phyloP scores from a whole-genome alignment of 2,329 filamentous ascomycete genomes.

The Pseudomassariella vexata region DNA sequence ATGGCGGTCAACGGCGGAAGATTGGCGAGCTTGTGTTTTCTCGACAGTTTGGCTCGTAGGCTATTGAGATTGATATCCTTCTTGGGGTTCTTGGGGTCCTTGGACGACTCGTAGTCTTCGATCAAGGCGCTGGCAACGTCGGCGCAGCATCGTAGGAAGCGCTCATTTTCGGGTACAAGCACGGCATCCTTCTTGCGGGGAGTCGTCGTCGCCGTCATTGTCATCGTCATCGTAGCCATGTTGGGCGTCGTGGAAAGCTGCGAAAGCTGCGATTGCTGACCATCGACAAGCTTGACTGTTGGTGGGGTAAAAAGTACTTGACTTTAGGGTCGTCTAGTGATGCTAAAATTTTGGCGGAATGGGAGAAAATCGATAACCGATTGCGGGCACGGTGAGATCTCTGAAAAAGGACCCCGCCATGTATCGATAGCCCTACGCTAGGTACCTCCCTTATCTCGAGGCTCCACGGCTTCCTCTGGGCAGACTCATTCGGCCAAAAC shows the following conservation, averaged over 20 bases:
- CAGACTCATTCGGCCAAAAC: too few relatives aligned
- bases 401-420: too few relatives aligned
- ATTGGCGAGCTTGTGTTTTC: conserved; percentile 84
- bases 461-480: too few relatives aligned
- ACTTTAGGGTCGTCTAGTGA: neutral
- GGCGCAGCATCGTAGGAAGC: conserved; percentile 88
- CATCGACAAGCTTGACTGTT: neutral
- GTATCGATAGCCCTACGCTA: too few relatives aligned
- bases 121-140: conserved; percentile 93
- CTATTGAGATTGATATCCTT: conserved; percentile 92
- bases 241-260: too few relatives aligned
- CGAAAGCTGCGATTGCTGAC: too few relatives aligned
- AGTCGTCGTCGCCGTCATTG: conserved; percentile 62
- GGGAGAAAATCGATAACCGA: conserved; percentile 1
- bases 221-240: conserved; percentile 31
- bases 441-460: too few relatives aligned
- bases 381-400: too few relatives aligned
- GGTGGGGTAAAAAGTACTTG: neutral
- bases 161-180: conserved; percentile 86
- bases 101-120: conserved; percentile 82
- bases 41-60: conserved; percentile 78
- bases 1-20: conserved; percentile 93
- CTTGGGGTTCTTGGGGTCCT: conserved; percentile 64
- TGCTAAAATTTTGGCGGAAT: conserved; percentile 2
- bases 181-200: conserved; percentile 67